Percentiles rank a stretch among this genome's conserved stretches.
phyloP scores from a whole-genome alignment of 331 rosid genomes.

The Arachis monticola region DNA sequence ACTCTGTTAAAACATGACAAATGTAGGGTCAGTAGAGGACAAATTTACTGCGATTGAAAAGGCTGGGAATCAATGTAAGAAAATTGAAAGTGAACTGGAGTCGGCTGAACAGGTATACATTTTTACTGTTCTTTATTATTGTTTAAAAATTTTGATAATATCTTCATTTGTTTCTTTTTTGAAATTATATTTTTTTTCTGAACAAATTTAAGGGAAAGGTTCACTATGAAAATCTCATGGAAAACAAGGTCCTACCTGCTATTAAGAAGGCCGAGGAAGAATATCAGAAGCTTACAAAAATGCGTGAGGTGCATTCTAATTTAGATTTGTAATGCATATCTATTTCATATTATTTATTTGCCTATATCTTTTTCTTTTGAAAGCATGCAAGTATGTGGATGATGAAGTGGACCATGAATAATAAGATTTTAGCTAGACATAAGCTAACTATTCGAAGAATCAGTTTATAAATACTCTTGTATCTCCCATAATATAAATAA shows the following conservation, averaged over 20 bases:
- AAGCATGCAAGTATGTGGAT: constrained; percentile 1
- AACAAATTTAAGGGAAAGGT: constrained; percentile 55
- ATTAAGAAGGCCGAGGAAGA: constrained; percentile 66
- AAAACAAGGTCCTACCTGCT: constrained; percentile 51
- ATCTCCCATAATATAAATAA: background rate
- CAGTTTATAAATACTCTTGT: background rate
- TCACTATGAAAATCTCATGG: constrained; percentile 76
- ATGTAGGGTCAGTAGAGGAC: constrained; percentile 65
- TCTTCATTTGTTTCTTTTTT: constrained; percentile 19
- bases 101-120: constrained; percentile 61
- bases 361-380: constrained; percentile 8
- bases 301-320: constrained; percentile 61
- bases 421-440: constrained; percentile 2
- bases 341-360: constrained; percentile 7
- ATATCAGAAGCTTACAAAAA: constrained; percentile 52
- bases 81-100: constrained; percentile 57
- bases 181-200: background rate
- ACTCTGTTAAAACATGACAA: constrained; percentile 30
- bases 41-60: constrained; percentile 67
- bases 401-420: constrained; percentile 5
- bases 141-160: constrained; percentile 9
- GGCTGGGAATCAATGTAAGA: constrained; percentile 66
- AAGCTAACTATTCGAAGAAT: background rate
- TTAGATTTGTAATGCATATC: constrained; percentile 30
- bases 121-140: background rate